Percentiles rank a stretch among this genome's conserved stretches.
Conservation (phyloP, 2,329 filamentous ascomycete genomes). For the Catunica adiposa region DNA sequence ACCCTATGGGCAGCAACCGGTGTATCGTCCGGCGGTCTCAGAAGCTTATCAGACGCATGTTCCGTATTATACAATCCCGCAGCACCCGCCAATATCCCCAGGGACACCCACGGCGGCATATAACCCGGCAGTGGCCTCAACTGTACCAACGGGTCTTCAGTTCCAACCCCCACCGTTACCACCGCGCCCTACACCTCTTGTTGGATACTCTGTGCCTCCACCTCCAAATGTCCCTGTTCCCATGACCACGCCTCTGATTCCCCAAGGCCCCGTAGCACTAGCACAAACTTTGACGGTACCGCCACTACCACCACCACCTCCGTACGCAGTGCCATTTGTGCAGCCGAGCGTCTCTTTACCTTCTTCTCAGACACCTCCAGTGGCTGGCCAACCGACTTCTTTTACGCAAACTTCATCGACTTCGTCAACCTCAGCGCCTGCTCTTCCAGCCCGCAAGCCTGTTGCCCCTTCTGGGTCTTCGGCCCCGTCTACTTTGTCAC, state of each 20-base stretch:
- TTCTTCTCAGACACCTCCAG: no score
- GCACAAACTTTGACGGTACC: no score
- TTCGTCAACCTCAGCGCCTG: no score
- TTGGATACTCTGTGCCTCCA: not conserved
- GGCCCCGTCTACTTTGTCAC: not conserved
- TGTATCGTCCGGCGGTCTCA: no score
- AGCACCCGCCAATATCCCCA: not conserved
- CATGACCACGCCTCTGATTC: not conserved
- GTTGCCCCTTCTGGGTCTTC: not conserved
- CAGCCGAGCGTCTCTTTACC: no score
- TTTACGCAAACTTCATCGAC: no score
- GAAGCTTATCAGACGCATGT: not conserved
- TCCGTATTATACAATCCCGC: not conserved
- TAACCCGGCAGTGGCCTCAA: constrained; percentile 4
- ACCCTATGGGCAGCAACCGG: not conserved
- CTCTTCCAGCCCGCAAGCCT: no score
- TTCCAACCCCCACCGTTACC: not conserved
- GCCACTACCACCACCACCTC: no score
- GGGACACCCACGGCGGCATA: not conserved
- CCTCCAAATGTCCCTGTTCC: not conserved
- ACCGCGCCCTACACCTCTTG: not conserved
- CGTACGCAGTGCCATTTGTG: no score
- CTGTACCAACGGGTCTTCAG: constrained; percentile 1
- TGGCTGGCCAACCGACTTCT: no score
- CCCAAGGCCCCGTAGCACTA: not conserved